Percentiles rank a stretch among this genome's conserved stretches.
Evolutionary conservation across 441 rosid genomes (phyloP).

Genomic region (Eruca vesicaria): DNA sequence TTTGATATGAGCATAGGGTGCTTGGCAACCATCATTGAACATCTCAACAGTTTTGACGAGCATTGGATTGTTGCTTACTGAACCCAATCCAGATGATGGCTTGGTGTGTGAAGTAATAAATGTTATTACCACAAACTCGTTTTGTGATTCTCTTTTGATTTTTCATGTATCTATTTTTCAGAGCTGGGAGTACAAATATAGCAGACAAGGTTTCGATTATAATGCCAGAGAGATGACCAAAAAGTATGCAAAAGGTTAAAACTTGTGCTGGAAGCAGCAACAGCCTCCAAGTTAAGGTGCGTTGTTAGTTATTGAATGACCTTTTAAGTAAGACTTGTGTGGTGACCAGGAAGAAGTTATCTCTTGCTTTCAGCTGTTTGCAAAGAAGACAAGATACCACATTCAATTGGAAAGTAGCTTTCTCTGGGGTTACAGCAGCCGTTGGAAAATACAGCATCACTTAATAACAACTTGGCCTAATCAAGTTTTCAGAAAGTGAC

Average conservation of each 20-base stretch:
- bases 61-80: slow-evolving; percentile 65
- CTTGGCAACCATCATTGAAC: slow-evolving; percentile 89
- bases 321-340: neutral
- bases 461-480: slow-evolving; percentile 14
- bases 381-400: slow-evolving; percentile 30
- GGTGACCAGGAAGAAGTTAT: slow-evolving; percentile 34
- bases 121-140: neutral
- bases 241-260: slow-evolving; percentile 54
- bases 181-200: slow-evolving; percentile 84
- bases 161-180: slow-evolving; percentile 21
- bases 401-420: slow-evolving; percentile 40
- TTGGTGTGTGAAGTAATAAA: slow-evolving; percentile 80
- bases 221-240: slow-evolving; percentile 72
- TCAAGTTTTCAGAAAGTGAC: slow-evolving; percentile 24
- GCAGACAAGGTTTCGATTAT: slow-evolving; percentile 62
- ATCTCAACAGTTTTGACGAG: slow-evolving; percentile 77
- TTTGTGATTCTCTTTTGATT: slow-evolving; percentile 12
- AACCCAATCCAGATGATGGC: slow-evolving; percentile 84
- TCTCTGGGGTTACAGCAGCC: slow-evolving; percentile 44
- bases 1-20: slow-evolving; percentile 49
- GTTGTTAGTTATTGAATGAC: neutral
- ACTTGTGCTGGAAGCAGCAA: slow-evolving; percentile 35
- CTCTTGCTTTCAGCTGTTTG: slow-evolving; percentile 33
- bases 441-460: neutral
- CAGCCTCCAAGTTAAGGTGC: slow-evolving; percentile 22